Evolutionary conservation across 257 asterid genomes (phyloP).

Genomic region (Plectranthus barbatus): DNA sequence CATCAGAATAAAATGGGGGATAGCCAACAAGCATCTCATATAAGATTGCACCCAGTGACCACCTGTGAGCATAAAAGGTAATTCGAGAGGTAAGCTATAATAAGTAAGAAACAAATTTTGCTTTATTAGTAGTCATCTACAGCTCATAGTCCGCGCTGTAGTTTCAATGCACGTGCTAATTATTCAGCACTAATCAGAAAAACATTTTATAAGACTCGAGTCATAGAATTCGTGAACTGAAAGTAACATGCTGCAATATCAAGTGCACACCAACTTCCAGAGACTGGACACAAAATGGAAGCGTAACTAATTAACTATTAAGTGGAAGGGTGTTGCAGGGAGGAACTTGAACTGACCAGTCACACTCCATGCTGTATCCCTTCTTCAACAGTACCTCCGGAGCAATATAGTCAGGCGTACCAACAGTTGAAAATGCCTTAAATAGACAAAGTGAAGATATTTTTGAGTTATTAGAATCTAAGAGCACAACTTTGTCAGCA

Average conservation of each 20-base stretch:
- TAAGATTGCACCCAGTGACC: conserved; percentile 64
- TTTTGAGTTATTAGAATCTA: neutral
- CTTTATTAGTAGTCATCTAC: neutral
- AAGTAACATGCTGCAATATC: neutral
- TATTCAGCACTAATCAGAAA: neutral
- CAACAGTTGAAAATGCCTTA: conserved; percentile 94
- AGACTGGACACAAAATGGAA: neutral
- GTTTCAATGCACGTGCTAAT: neutral
- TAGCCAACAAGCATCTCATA: conserved; percentile 62
- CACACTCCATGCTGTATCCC: conserved; percentile 95
- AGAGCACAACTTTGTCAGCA: neutral
- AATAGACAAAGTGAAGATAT: conserved; percentile 19
- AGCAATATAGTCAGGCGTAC: conserved; percentile 95
- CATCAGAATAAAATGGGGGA: conserved; percentile 58
- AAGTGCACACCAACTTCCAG: neutral
- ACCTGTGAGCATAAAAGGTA: conserved; percentile 32
- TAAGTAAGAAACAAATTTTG: neutral
- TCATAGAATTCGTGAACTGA: neutral
- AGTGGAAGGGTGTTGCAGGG: neutral
- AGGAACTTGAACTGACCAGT: conserved; percentile 60
- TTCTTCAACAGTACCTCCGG: conserved; percentile 89
- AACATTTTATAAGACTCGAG: neutral
- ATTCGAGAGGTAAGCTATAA: conserved; percentile 10
- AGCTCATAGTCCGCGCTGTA: neutral
- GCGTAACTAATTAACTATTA: neutral